Conservation (phyloP, 2,329 filamentous ascomycete species). For the Xylogone sp. region DNA sequence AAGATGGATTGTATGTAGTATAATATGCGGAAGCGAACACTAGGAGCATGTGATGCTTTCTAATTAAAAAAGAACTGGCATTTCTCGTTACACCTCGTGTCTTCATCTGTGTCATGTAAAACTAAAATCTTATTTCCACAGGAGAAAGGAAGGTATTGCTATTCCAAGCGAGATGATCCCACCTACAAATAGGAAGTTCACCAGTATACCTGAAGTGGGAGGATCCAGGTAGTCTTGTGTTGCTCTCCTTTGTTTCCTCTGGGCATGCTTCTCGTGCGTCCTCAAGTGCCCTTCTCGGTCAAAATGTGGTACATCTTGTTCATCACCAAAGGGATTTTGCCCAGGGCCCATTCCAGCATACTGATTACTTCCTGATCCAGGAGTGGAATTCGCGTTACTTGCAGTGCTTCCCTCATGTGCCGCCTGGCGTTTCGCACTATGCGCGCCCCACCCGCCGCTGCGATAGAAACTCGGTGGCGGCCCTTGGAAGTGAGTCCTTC, state of each 20-base stretch:
- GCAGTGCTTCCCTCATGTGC: conserved; percentile 34
- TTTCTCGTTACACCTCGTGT: conserved; percentile 7
- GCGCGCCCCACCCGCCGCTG: conserved; percentile 71
- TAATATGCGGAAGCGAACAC: conserved; percentile 1
- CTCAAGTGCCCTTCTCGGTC: conserved; percentile 68
- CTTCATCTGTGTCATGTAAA: conserved; percentile 20
- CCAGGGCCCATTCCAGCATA: conserved; percentile 58
- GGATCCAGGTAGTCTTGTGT: conserved; percentile 24
- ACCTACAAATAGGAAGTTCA: conserved; percentile 39
- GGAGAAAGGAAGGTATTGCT: conserved; percentile 39
- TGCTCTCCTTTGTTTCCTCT: conserved; percentile 25
- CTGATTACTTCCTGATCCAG: conserved; percentile 20
- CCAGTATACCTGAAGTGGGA: conserved; percentile 15
- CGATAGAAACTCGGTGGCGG: conserved; percentile 89
- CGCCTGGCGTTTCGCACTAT: conserved; percentile 54
- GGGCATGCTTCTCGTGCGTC: conserved; percentile 54
- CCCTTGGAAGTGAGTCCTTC: conserved; percentile 73
- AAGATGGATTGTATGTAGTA: conserved; percentile 20
- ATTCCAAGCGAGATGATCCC: conserved; percentile 37
- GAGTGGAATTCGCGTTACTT: conserved; percentile 15
- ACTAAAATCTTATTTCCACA: conserved; percentile 22
- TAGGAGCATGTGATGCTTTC: not conserved
- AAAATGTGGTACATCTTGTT: conserved; percentile 67
- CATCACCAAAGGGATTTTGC: conserved; percentile 41
- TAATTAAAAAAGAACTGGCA: not conserved